Evolutionary conservation across 139 green algal genomes (phyloP), one percentile per base, ranked within the genome.

Genomic region (Marvania coccoides): DNA sequence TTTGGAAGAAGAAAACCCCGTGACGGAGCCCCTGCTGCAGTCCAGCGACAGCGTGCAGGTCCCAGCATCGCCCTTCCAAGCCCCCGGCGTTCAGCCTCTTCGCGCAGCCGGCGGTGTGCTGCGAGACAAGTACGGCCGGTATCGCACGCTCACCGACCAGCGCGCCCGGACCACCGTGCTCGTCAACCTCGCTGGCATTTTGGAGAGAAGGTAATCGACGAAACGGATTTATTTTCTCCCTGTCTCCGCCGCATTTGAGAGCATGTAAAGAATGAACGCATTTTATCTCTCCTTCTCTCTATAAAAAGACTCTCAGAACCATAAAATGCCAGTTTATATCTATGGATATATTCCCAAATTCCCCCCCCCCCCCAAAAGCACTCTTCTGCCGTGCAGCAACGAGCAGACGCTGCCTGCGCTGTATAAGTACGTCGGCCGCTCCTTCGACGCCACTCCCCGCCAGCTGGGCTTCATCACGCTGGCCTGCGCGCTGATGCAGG

Each of bases 401-500:
- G 68, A 75, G 36, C 59, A 70, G 57, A 75, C 68, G 8, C 46
- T 75, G 68, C 68, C 68, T 5, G 68, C 68, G 5, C 26, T 75
- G 12, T 65, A 65, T 29, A 65, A 65, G 31, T 75, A 75, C 28
- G 47, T 75, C 14, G 68, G 68, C 0, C 46, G 47, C 33, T 47
- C 19, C 45, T 75, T 75, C 59, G 1, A 47, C 8, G 68, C 68
- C 55, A 58, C 60, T 7, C 68, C 68, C 8, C 68, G 68, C 19
- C 60, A 75, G 48, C 67, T 73, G 47, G 67, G 67, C 29, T 56
- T 62, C 40, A 68, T 73, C 40, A 75, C 70, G 1, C 55, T 77
- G 57, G 57, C 57, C 45, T 61, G 70, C 33, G 63, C 65, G 1
- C 55, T 77, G 37, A 37, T 62, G 9, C 65, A 75, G 48, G 63